Base-by-base conservation (phyloP, 2,329 filamentous ascomycete species). In the Mycosphaerella arachidis region DNA sequence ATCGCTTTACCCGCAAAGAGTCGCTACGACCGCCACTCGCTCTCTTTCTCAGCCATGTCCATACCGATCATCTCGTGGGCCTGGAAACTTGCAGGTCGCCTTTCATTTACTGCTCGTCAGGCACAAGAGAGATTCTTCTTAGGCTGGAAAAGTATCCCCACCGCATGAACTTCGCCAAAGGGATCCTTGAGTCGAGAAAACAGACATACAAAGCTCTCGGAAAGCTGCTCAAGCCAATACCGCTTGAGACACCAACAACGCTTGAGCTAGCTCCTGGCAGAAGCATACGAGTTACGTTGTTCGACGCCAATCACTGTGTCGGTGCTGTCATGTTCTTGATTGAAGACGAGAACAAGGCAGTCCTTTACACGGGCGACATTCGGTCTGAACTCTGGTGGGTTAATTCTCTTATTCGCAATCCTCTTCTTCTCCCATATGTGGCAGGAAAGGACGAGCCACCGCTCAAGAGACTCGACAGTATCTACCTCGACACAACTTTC, bases 321-420 rank as follows among this genome's bases (percentile, higher is more conserved):
- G 92, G 93, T 0, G 87, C 91, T 18, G 91, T 94, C 18, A 96
- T 96, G 91, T 97, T 97, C 70, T 78, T 97, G 18, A 88, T 97
- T 30, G 90, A 97, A 75, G 86, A 85, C 1, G 75, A 84, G 56
- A 81, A 80, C 0, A 90, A 86, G 62, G 87, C 91, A 0, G 81
- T 95, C 1, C 77, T 97, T 0, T 97, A 97, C 70, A 96, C 92
- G 0, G 92, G 92, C 5, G 93, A 97, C 69, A 86, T 96, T 45
- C 84, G 93, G 65, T 87, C 90, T 56, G 93, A 97, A 69, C 80
- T 84, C 4, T 96, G 91, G 89, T 95, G 91, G 81, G 86, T 97
- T 8, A 87, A 89, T 64, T 80, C 84, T 1, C 76, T 97, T 20
- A 78, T 83, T 0, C 83, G 90, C 53, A 88, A 88, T 63, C 92